A percentile compares a stretch with the other conserved stretches of the same genome.
These are phyloP conservation scores for Colletotrichum sp. DNA, from an alignment of 2,329 filamentous ascomycete species.

Conservation along the genomic window DNA sequence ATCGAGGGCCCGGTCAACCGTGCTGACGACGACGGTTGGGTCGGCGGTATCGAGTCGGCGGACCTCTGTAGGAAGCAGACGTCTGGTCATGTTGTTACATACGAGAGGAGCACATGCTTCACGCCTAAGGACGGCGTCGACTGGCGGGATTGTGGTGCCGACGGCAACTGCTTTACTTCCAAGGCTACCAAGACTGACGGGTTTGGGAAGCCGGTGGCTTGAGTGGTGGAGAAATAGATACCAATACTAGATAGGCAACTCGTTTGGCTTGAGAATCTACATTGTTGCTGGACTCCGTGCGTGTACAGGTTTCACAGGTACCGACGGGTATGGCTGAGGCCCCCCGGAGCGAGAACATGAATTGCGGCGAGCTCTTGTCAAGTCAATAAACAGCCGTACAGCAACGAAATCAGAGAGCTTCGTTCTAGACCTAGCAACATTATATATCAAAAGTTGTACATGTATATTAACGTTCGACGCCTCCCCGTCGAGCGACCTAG, in stretches of 20 bases:
- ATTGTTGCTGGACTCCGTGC: background rate
- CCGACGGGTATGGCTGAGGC: background rate
- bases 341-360: background rate
- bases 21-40: fast-evolving
- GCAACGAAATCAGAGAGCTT: background rate
- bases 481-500: fast-evolving
- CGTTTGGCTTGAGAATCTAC: background rate
- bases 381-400: background rate
- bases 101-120: background rate
- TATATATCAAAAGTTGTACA: fast-evolving
- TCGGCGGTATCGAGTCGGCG: fast-evolving
- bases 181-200: background rate
- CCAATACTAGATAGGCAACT: background rate
- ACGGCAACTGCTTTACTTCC: background rate
- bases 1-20: background rate
- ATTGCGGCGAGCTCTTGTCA: background rate
- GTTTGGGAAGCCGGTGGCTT: background rate
- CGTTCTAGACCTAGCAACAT: background rate
- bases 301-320: background rate
- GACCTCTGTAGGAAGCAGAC: background rate
- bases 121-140: background rate
- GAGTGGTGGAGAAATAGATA: fast-evolving
- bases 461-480: no score
- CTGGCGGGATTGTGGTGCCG: background rate
- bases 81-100: no score